A percentile compares a stretch with the other conserved stretches of the same genome.
Conservation (phyloP, 2,329 filamentous ascomycete genomes). For the Sclerotinia glacialis region DNA sequence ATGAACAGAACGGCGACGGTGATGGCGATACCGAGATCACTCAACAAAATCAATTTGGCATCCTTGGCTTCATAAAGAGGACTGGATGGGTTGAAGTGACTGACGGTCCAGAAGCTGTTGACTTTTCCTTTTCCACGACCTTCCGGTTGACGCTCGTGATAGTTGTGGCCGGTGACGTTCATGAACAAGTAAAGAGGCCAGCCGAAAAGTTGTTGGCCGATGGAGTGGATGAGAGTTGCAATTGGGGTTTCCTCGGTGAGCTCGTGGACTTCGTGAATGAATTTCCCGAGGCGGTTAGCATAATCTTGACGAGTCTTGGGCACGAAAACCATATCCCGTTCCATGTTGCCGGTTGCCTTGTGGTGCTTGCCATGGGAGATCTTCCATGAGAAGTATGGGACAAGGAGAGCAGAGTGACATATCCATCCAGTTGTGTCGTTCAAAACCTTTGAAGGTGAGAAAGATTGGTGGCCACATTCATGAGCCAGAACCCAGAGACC, state of each 20-base stretch:
- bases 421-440: constrained; percentile 94
- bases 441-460: constrained; percentile 85
- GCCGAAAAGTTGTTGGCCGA: constrained; percentile 84
- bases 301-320: constrained; percentile 84
- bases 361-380: constrained; percentile 99
- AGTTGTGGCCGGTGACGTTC: constrained; percentile 96
- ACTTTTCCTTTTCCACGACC: constrained; percentile 89
- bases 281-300: constrained; percentile 68
- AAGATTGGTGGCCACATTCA: constrained; percentile 96
- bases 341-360: constrained; percentile 96
- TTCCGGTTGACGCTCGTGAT: constrained; percentile 85
- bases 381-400: constrained; percentile 99
- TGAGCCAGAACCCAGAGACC: constrained; percentile 96
- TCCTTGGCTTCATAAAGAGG: constrained; percentile 92
- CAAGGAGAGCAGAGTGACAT: constrained; percentile 81
- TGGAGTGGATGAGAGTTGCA: constrained; percentile 67
- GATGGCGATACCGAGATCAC: constrained; percentile 73
- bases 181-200: constrained; percentile 89
- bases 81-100: constrained; percentile 88
- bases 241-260: constrained; percentile 93
- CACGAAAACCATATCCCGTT: constrained; percentile 99
- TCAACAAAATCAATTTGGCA: constrained; percentile 79
- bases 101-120: constrained; percentile 84
- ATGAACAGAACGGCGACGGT: constrained; percentile 57
- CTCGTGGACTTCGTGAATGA: constrained; percentile 80